These are phyloP conservation scores for Conoideocrella luteorostrata DNA, from an alignment of 2,329 filamentous ascomycete genomes.

Conservation along the genomic window DNA sequence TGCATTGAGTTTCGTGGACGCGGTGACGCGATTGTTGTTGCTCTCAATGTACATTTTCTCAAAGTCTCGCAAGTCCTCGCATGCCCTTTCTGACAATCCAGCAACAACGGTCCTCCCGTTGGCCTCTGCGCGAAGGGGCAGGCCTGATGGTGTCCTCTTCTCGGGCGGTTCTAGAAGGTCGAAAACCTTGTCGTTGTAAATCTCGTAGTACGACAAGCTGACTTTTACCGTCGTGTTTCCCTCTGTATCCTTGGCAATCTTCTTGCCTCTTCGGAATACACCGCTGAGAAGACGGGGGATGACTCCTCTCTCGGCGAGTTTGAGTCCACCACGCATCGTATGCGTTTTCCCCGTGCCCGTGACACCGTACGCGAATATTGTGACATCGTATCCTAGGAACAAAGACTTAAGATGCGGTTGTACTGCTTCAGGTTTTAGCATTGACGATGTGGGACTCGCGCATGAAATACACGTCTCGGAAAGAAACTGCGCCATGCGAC, in stretches of 20 bases:
- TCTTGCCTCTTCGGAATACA: constrained; percentile 79
- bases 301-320: constrained; percentile 76
- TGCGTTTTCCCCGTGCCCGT: constrained; percentile 94
- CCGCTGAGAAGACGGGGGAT: constrained; percentile 80
- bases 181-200: constrained; percentile 94
- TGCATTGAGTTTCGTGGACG: constrained; percentile 85
- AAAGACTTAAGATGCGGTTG: constrained; percentile 84
- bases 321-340: constrained; percentile 89
- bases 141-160: constrained; percentile 72
- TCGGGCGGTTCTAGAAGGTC: constrained; percentile 84
- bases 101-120: constrained; percentile 83
- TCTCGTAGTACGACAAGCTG: constrained; percentile 86
- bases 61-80: constrained; percentile 82
- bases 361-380: constrained; percentile 87
- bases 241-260: constrained; percentile 71
- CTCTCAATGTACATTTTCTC: constrained; percentile 85
- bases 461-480: neutral
- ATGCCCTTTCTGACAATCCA: constrained; percentile 75
- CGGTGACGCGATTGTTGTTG: constrained; percentile 84
- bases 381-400: constrained; percentile 82
- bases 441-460: constrained; percentile 1
- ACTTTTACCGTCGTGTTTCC: constrained; percentile 67
- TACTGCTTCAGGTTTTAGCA: constrained; percentile 48
- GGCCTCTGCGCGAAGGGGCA: constrained; percentile 79
- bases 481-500: neutral